A percentile compares a stretch with the other conserved stretches of the same genome.
Conservation (phyloP, 2,329 filamentous ascomycete species). For the Fusarium sp. region DNA sequence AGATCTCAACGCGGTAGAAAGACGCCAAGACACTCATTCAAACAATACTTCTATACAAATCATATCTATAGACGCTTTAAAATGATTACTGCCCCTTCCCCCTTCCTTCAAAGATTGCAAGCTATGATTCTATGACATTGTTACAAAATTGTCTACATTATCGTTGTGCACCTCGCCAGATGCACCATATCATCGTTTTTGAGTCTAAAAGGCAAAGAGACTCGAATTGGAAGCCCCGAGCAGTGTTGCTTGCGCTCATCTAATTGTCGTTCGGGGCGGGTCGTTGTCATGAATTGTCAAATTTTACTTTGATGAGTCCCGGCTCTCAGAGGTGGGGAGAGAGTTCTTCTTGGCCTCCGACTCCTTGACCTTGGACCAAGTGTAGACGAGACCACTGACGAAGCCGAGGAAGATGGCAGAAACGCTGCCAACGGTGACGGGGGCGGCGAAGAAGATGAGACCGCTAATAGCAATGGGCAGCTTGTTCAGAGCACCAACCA, state of each 20-base stretch:
- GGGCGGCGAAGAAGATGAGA: conserved; percentile 94
- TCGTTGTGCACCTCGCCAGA: conserved; percentile 24
- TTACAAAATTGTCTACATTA: conserved; percentile 40
- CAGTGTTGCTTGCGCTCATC: background rate
- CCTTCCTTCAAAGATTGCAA: conserved; percentile 23
- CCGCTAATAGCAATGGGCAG: conserved; percentile 93
- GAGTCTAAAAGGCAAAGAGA: conserved; percentile 6
- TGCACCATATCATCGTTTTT: conserved; percentile 22
- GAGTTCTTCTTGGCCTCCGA: conserved; percentile 66
- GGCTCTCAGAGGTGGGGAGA: conserved; percentile 69
- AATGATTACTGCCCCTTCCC: conserved; percentile 21
- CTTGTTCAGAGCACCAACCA: conserved; percentile 99
- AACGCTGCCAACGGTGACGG: conserved; percentile 91
- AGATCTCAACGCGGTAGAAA: background rate
- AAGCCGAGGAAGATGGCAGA: conserved; percentile 95
- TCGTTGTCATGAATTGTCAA: background rate
- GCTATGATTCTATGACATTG: conserved; percentile 26
- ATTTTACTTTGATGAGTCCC: conserved; percentile 31
- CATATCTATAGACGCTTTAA: conserved; percentile 41
- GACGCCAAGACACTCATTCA: background rate
- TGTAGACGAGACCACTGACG: conserved; percentile 90
- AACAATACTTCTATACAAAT: conserved; percentile 9
- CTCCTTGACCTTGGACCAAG: conserved; percentile 72
- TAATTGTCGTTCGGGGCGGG: background rate
- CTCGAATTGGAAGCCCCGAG: background rate